Conservation (phyloP, 2,329 filamentous ascomycete species). For the Huntiella savannae region DNA sequence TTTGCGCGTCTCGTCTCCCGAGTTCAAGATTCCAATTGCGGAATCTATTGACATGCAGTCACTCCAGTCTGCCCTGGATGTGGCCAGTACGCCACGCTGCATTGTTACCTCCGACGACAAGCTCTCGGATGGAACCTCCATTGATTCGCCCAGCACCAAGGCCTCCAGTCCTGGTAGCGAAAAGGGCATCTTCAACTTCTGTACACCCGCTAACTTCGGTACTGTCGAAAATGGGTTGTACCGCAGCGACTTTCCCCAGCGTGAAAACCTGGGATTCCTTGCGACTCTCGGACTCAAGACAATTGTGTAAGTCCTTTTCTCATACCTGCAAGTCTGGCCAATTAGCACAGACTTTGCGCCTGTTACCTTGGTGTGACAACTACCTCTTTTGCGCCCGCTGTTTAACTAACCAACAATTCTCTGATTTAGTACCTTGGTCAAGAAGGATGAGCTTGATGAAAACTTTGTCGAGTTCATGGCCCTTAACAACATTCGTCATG, state of each 20-base stretch:
- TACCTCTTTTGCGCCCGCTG: not conserved
- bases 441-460: conserved; percentile 35
- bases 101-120: no score
- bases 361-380: no score
- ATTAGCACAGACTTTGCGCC: no score
- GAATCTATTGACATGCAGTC: no score
- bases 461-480: conserved; percentile 43
- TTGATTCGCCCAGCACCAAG: no score
- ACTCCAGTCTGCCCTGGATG: no score
- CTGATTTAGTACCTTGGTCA: conserved; percentile 36
- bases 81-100: no score
- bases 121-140: no score
- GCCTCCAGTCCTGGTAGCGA: no score
- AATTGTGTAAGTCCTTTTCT: conserved; percentile 42
- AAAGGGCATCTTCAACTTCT: no score
- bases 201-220: conserved; percentile 52
- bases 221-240: conserved; percentile 56
- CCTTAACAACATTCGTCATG: conserved; percentile 48
- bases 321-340: not conserved
- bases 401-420: not conserved
- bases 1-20: no score
- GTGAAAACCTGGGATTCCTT: conserved; percentile 52
- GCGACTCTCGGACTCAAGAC: conserved; percentile 52
- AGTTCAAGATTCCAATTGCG: no score
- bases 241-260: conserved; percentile 60